Base-by-base conservation (phyloP, 2,329 filamentous ascomycete genomes). In the Aspergillus neoniger region DNA sequence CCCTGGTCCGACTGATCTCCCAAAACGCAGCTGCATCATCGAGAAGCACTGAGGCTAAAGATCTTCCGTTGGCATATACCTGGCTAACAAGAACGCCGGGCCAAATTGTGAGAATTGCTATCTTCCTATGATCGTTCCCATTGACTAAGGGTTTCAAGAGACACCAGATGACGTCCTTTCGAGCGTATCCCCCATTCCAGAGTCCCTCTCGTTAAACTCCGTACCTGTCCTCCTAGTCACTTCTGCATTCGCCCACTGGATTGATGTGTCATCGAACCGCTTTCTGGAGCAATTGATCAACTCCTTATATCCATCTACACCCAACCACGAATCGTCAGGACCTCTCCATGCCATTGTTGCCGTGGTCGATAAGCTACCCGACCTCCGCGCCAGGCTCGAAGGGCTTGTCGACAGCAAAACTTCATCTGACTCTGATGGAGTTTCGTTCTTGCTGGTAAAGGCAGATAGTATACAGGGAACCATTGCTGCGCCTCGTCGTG, bases 221-320 rank as follows among this genome's bases (percentile, higher is more conserved):
- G 64, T 73, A 8, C 74, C 74, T 15, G 48, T 79, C 39, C 58
- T 79, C 21, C 70, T 79, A 51, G 70, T 72, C 41, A 79, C 76
- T 1, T 74, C 76, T 1, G 65, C 66, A 9, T 77, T 78, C 54
- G 74, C 76, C 6, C 66, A 70, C 53, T 78, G 75, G 75, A 66
- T 74, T 47, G 71, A 76, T 52, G 57, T 71, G n/a, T 58, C 69
- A 19, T 58, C 69, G 28, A 63, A 65, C 52, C 48, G 64, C 7
- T 76, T 77, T 41, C 66, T 78, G 4, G 65, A 67, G 32, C 63
- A 71, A 55, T 70, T 72, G 21, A 63, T 77, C 32, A 67, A 66
- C 48, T 67, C 65, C 36, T 53, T 76, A 8, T 71, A 73, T 59
- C 51, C 48, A 10, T 54, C 64, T 17, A 41, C 66, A 10, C 19